Percentiles rank a stretch among this genome's conserved stretches.
phyloP scores from a whole-genome alignment of 176 grass and related monocot genomes.

The Cymbopogon citratus region DNA sequence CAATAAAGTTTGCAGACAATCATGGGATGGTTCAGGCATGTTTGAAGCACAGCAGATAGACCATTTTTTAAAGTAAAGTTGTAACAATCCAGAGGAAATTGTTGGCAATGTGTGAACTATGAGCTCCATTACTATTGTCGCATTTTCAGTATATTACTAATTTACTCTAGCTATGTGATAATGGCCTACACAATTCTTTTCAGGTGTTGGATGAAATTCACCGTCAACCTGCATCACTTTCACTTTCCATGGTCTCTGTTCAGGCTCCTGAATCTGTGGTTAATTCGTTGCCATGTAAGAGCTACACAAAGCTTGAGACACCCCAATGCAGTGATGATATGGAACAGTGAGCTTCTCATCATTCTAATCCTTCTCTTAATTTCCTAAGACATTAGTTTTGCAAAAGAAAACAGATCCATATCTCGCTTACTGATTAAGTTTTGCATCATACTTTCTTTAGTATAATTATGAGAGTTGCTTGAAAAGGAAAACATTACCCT shows the following conservation, averaged over 20 bases:
- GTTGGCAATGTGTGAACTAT: constrained; percentile 6
- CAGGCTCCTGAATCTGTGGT: constrained; percentile 89
- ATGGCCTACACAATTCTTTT: constrained; percentile 29
- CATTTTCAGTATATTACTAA: not conserved
- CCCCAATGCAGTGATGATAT: constrained; percentile 60
- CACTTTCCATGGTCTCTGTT: constrained; percentile 64
- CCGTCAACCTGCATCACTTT: constrained; percentile 68
- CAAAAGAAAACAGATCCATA: too few relatives aligned
- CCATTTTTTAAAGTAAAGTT: not conserved
- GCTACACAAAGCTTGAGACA: constrained; percentile 55
- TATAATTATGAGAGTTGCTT: not conserved
- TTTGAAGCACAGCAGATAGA: not conserved
- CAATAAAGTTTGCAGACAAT: not conserved
- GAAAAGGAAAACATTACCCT: not conserved
- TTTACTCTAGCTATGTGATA: constrained; percentile 29
- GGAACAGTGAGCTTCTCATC: constrained; percentile 72
- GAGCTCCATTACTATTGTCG: constrained; percentile 3
- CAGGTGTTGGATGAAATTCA: constrained; percentile 99
- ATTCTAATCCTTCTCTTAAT: constrained; percentile 17
- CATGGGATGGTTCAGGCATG: not conserved
- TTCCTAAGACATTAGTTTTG: not conserved
- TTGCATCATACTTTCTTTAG: not conserved
- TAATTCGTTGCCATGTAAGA: constrained; percentile 87
- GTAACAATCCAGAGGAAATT: not conserved
- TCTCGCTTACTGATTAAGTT: not conserved